phyloP scores from a whole-genome alignment of 2,329 filamentous ascomycete species.

The Colletotrichum sp. region DNA sequence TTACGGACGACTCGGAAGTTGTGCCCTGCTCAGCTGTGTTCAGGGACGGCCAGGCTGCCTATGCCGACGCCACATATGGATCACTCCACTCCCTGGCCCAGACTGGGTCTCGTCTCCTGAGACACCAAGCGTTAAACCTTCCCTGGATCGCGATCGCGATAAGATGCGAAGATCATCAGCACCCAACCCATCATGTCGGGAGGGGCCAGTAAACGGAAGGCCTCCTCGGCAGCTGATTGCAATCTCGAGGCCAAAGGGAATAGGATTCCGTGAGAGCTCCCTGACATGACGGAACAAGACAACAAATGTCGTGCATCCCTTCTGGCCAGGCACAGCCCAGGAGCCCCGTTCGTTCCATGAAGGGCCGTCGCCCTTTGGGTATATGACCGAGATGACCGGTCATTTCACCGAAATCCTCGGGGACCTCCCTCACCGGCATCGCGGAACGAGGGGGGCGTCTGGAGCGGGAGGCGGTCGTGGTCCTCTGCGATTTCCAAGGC shows the following conservation, averaged over 20 bases:
- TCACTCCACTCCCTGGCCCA: neutral
- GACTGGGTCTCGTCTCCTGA: neutral
- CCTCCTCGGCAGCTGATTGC: neutral
- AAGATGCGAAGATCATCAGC: neutral
- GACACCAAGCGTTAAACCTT: neutral
- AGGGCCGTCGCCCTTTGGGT: neutral
- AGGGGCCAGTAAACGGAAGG: neutral
- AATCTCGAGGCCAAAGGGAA: neutral
- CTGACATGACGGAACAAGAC: slow-evolving; percentile 9
- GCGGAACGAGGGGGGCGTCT: neutral
- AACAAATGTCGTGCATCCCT: neutral
- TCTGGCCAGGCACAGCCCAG: neutral
- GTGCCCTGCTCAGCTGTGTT: neutral
- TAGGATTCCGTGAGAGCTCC: neutral
- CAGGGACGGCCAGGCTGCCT: neutral
- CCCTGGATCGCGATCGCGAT: neutral
- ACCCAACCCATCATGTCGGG: neutral
- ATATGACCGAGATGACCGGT: neutral
- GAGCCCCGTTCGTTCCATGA: neutral
- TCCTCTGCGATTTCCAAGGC: neutral
- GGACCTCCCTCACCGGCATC: neutral
- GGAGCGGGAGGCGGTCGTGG: neutral
- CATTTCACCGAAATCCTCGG: neutral
- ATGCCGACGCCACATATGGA: neutral
- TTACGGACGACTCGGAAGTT: neutral